Percentiles rank a stretch among this genome's conserved stretches.
Conservation (phyloP, 2,329 filamentous ascomycete genomes). For the Calonectria multiphialidica region DNA sequence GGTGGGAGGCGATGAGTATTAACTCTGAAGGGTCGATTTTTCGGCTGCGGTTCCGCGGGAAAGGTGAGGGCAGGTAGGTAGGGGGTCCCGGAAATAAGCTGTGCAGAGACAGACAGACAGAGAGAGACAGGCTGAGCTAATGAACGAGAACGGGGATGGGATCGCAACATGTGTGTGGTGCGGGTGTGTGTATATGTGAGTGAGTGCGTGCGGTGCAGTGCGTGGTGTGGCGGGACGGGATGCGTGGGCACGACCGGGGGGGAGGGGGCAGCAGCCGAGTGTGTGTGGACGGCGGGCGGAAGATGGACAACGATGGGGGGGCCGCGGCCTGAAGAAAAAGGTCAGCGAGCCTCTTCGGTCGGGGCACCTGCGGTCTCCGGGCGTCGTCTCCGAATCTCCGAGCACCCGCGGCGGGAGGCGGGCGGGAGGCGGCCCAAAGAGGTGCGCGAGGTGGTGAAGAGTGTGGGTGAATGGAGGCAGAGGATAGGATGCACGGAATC, state of each 20-base stretch:
- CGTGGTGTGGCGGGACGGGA: constrained; percentile 2
- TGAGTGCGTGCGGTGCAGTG: background rate
- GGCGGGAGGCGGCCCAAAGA: background rate
- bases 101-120: background rate
- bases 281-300: constrained; percentile 1
- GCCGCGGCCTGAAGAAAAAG: background rate
- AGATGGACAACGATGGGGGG: no score
- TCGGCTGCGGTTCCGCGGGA: constrained; percentile 38
- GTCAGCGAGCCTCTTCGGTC: background rate
- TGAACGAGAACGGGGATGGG: background rate
- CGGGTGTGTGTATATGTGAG: background rate
- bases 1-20: background rate
- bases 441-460: background rate
- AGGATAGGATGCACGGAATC: constrained; percentile 31
- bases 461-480: constrained; percentile 17
- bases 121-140: background rate
- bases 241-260: background rate
- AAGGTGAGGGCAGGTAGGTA: constrained; percentile 2
- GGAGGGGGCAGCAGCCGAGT: background rate
- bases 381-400: constrained; percentile 42
- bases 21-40: constrained; percentile 13
- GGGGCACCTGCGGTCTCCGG: constrained; percentile 11
- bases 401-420: constrained; percentile 16
- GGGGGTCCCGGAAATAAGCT: constrained; percentile 8
- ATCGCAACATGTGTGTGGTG: background rate